phyloP scores from a whole-genome alignment of 768 basidiomycete species.

The Lentinula guzmanii region DNA sequence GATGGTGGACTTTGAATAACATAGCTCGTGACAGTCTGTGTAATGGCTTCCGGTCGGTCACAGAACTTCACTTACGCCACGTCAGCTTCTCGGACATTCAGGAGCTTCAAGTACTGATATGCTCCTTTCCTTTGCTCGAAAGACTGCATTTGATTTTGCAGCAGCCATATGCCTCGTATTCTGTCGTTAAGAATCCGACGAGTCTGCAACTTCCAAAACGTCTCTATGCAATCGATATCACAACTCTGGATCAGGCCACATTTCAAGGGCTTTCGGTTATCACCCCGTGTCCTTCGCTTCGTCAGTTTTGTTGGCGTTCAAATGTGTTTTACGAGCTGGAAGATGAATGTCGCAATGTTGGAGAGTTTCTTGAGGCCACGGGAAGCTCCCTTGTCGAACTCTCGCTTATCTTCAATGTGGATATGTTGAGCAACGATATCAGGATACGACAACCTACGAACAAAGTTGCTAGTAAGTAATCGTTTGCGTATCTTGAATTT shows the following conservation, averaged over 20 bases:
- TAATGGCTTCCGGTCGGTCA: not conserved
- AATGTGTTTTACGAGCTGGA: not conserved
- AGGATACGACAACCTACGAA: not conserved
- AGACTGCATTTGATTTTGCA: not conserved
- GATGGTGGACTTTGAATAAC: conserved; percentile 3
- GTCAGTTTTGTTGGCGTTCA: conserved; percentile 1
- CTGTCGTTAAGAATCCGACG: not conserved
- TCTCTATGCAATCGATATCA: not conserved
- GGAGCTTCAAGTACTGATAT: not conserved
- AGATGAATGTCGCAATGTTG: not conserved
- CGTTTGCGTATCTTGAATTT: not conserved
- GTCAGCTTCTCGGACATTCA: not conserved
- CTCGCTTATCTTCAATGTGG: not conserved
- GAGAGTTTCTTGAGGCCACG: not conserved
- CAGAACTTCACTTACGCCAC: not conserved
- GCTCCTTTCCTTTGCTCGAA: conserved; percentile 6
- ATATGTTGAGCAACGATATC: not conserved
- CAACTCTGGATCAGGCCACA: not conserved
- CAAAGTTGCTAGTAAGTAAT: not conserved
- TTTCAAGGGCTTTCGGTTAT: not conserved
- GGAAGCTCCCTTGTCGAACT: conserved; percentile 1
- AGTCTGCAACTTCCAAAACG: not conserved
- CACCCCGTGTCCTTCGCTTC: conserved; percentile 1
- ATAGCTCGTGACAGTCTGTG: not conserved
- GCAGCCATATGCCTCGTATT: not conserved